Conservation (phyloP, 2,329 filamentous ascomycete species). For the Teratosphaeria zuluensis region DNA sequence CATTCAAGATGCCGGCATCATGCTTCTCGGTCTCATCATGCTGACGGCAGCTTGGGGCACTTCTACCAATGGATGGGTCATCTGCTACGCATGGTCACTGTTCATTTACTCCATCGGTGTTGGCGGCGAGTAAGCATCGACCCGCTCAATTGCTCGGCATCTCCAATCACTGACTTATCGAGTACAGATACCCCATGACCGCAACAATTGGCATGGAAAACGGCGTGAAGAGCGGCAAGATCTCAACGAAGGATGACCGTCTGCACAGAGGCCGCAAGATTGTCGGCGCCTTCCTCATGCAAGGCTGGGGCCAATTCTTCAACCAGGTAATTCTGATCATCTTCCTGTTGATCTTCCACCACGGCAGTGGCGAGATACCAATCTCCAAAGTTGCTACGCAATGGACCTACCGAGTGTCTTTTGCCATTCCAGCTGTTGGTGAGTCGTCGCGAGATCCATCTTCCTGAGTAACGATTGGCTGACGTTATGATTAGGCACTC, state of each 20-base stretch:
- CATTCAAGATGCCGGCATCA: slow-evolving; percentile 83
- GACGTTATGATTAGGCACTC: slow-evolving; percentile 36
- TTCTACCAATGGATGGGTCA: slow-evolving; percentile 80
- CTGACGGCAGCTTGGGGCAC: slow-evolving; percentile 79
- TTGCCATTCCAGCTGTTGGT: slow-evolving; percentile 71
- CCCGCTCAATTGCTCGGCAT: background rate
- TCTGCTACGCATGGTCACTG: slow-evolving; percentile 84
- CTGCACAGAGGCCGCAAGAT: slow-evolving; percentile 89
- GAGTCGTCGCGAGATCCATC: slow-evolving; percentile 24
- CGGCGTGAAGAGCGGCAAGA: slow-evolving; percentile 57
- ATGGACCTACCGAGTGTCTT: slow-evolving; percentile 81
- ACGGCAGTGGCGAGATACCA: slow-evolving; percentile 58
- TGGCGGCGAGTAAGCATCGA: slow-evolving; percentile 48
- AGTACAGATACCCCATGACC: slow-evolving; percentile 79
- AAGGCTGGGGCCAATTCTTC: slow-evolving; percentile 88
- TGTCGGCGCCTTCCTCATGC: slow-evolving; percentile 89
- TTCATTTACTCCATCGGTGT: slow-evolving; percentile 69
- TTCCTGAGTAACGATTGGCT: background rate
- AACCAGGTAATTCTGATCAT: slow-evolving; percentile 83
- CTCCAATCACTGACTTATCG: background rate
- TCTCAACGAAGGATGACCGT: slow-evolving; percentile 81
- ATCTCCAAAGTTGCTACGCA: slow-evolving; percentile 69
- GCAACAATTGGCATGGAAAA: slow-evolving; percentile 72
- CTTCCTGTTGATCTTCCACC: slow-evolving; percentile 76
- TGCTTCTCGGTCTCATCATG: slow-evolving; percentile 83